phyloP scores from a whole-genome alignment of 805 yeast genomes.

The Candida qinlingensis region DNA sequence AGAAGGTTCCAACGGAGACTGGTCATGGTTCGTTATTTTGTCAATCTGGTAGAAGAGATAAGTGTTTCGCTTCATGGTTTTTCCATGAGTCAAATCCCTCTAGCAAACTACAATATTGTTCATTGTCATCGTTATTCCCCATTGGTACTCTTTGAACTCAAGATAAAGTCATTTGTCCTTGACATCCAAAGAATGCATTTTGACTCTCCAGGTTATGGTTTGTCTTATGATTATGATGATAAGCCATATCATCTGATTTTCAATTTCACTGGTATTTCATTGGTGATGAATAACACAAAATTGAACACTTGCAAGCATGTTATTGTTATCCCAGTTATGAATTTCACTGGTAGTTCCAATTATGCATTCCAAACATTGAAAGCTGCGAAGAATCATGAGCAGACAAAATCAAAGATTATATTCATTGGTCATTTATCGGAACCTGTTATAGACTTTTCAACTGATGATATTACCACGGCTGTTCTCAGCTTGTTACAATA shows the following conservation, averaged over 20 bases:
- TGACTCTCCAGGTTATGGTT: slow-evolving; percentile 42
- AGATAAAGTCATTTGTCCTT: slow-evolving; percentile 18
- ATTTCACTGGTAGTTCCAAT: slow-evolving; percentile 36
- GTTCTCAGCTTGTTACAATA: slow-evolving; percentile 22
- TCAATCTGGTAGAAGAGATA: slow-evolving; percentile 15
- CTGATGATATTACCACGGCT: slow-evolving; percentile 33
- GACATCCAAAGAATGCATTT: slow-evolving; percentile 25
- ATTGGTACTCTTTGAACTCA: slow-evolving; percentile 17
- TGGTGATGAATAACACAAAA: slow-evolving; percentile 25
- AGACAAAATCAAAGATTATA: slow-evolving; percentile 29
- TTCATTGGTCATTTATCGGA: slow-evolving; percentile 38
- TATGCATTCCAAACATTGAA: slow-evolving; percentile 30
- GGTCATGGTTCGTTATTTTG: slow-evolving; percentile 7
- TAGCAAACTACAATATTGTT: slow-evolving; percentile 15
- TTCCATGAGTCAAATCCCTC: slow-evolving; percentile 18
- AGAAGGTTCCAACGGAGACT: slow-evolving; percentile 11
- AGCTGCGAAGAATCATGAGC: slow-evolving; percentile 18
- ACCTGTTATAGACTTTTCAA: slow-evolving; percentile 39
- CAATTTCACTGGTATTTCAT: slow-evolving; percentile 33
- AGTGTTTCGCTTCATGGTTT: slow-evolving; percentile 16
- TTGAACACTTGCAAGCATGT: slow-evolving; percentile 15
- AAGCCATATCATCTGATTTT: slow-evolving; percentile 35
- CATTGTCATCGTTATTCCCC: slow-evolving; percentile 21
- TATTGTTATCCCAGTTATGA: slow-evolving; percentile 18
- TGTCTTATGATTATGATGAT: slow-evolving; percentile 35